Base-by-base conservation (phyloP, 306 rosid genomes). In the Castanospermum australe region DNA sequence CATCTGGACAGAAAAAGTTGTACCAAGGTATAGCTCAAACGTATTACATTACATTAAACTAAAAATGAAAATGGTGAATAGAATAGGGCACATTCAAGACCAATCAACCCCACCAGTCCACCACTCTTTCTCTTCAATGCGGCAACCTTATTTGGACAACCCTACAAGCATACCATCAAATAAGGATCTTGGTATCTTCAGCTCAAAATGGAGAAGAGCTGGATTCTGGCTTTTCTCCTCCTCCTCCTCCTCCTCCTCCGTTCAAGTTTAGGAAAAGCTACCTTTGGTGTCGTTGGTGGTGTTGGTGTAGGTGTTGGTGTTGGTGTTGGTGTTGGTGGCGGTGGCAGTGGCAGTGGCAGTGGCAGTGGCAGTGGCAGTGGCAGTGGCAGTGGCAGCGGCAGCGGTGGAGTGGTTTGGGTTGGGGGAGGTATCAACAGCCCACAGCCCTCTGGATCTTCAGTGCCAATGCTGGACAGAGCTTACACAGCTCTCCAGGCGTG, bases 401-500 rank as follows among this genome's bases (percentile, higher is more conserved):
- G 67, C 1, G 91, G 91, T 39, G 89, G 92, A 9, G 84, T 81
- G 18, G 87, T 87, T 69, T 87, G 96, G 90, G 79, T 87, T 59
- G 97, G 95, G 0, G 97, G 97, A 42, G 93, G 93, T 15, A 67
- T 45, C 65, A 84, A 71, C 77, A 84, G 73, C 48, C 91, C 89
- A 63, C 56, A 33, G 7, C 85, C 92, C 22, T 50, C 88, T 57
- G 91, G 76, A 65, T 77, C 91, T 71, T 76, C 90, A 12, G 55
- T 78, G 41, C 77, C 97, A 68, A 81, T 67, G 24, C 84, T 35
- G 38, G 80, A 82, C 51, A 66, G 67, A 85, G 97, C 98, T 76
- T 93, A 90, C 88, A 41, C 88, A 56, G 98, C 89, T 33, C 90
- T 95, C 0, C 99, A 93, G 78, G 88, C 94, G 11, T 95, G 99